Evolutionary conservation across 352 stramenopile species (phyloP).

Genomic region (Phytophthora gonapodyides): DNA sequence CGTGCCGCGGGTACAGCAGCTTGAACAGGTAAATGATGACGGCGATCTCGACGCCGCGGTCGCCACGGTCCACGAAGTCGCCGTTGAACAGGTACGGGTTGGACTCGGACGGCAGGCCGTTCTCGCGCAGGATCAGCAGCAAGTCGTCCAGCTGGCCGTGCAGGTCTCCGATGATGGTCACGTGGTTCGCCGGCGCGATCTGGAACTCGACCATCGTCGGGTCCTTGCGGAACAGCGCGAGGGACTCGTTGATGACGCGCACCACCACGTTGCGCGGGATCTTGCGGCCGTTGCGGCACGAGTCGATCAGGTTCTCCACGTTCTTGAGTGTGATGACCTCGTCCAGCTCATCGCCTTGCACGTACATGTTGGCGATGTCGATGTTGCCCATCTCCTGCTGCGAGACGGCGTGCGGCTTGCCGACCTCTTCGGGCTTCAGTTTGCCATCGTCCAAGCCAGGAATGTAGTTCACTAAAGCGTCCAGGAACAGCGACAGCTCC

Average conservation of each 20-base stretch:
- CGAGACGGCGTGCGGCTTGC: slow-evolving; percentile 31
- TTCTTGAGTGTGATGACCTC: slow-evolving; percentile 68
- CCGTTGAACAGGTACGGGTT: slow-evolving; percentile 91
- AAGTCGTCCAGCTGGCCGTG: slow-evolving; percentile 88
- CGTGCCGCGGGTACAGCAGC: slow-evolving; percentile 71
- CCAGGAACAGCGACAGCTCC: slow-evolving; percentile 80
- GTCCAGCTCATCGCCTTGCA: slow-evolving; percentile 61
- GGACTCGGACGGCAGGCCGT: slow-evolving; percentile 67
- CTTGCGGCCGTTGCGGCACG: slow-evolving; percentile 77
- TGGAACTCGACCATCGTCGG: slow-evolving; percentile 72
- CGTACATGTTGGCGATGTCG: slow-evolving; percentile 87
- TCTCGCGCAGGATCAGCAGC: slow-evolving; percentile 83
- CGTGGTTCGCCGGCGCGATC: slow-evolving; percentile 73
- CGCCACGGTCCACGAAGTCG: slow-evolving; percentile 84
- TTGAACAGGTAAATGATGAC: slow-evolving; percentile 86
- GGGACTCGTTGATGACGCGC: slow-evolving; percentile 69
- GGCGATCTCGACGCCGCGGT: slow-evolving; percentile 79
- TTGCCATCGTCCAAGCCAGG: slow-evolving; percentile 59
- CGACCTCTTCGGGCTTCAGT: slow-evolving; percentile 14
- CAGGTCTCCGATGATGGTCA: slow-evolving; percentile 83
- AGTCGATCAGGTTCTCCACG: slow-evolving; percentile 75
- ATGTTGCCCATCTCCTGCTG: slow-evolving; percentile 72
- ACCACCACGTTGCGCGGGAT: slow-evolving; percentile 80
- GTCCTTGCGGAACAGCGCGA: slow-evolving; percentile 50
- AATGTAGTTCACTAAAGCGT: slow-evolving; percentile 79